Base-by-base conservation (phyloP, 352 stramenopile genomes). In the Globisporangium viniferum region DNA sequence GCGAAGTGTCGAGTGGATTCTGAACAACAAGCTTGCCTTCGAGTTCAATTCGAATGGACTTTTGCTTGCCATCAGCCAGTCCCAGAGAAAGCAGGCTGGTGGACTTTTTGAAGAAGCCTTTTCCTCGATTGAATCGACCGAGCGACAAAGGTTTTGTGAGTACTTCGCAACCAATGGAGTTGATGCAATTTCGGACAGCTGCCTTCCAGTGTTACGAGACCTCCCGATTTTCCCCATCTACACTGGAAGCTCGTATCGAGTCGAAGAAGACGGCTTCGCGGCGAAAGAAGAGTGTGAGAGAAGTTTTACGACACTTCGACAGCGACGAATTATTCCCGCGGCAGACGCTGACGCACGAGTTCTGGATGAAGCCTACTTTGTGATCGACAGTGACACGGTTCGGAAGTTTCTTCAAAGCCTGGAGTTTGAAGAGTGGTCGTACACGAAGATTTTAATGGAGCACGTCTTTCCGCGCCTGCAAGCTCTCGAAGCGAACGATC, bases 391-490 rank as follows among this genome's bases (percentile, higher is more conserved):
- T 24, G 72, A 80, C 29, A 53, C 48, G 46, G 69, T 69, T 15
- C 77, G 80, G 55, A 78, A 68, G 33, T 85, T 93, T 64, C 44
- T 93, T 41, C 77, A 76, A 12, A 73, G 81, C 10, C 76, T 73
- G 29, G 74, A 79, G 3, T 66, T 89, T 18, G 78, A 89, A 10
- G 81, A 91, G 60, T 88, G 75, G 80, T 80, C 71, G 18, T 77
- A 76, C 59, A 81, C 84, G 2, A 76, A 73, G 33, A 80, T 91
- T 51, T 71, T 93, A 49, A 33, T 91, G 53, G 74, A 89, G 33
- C 72, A 87, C 53, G 78, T 94, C 49, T 84, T 94, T 36, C 85
- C 84, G 27, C 74, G 69, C 24, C 53, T 94, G 18, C 18, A 57
- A 12, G 55, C 36, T 15, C 72, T 91, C 14, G 73, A 86, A 59